These are phyloP conservation scores for Coemansia sp. DNA, from an alignment of 192 early-diverging fungal genomes.

Conservation along the genomic window DNA sequence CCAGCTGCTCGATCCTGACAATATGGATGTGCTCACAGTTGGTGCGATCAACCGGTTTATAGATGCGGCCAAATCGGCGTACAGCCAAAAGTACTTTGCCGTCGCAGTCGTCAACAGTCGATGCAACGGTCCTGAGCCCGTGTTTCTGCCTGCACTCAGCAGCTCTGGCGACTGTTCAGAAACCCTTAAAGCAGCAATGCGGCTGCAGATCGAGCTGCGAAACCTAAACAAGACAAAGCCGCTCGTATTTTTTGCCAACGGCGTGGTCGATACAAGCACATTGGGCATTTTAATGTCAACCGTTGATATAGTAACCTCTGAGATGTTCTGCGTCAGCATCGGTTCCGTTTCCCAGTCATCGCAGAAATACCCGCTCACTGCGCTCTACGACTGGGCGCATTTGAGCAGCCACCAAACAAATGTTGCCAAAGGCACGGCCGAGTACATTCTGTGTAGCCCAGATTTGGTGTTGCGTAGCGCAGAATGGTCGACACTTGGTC, in stretches of 20 bases:
- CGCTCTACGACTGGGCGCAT: conserved; percentile 40
- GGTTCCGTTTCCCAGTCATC: not conserved
- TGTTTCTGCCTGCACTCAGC: conserved; percentile 36
- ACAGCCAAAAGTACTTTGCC: conserved; percentile 19
- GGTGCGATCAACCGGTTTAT: conserved; percentile 10
- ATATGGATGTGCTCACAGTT: conserved; percentile 17
- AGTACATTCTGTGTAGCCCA: conserved; percentile 29
- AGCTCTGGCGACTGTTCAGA: not conserved
- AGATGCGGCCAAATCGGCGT: conserved; percentile 9
- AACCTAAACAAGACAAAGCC: conserved; percentile 32
- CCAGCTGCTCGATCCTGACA: not conserved
- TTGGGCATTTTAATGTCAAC: conserved; percentile 28
- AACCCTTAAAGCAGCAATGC: conserved; percentile 13
- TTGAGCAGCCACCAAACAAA: conserved; percentile 3
- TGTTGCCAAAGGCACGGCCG: conserved; percentile 22
- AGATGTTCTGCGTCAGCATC: conserved; percentile 15
- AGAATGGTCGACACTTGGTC: conserved; percentile 31
- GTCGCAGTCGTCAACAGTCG: conserved; percentile 26
- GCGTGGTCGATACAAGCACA: conserved; percentile 27
- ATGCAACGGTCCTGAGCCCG: not conserved
- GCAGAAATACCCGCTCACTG: conserved; percentile 11
- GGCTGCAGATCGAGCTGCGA: conserved; percentile 36
- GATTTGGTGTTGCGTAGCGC: conserved; percentile 28
- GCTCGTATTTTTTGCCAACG: conserved; percentile 36
- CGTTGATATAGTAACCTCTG: conserved; percentile 26